These are phyloP conservation scores for Ganoderma multipileum DNA, from an alignment of 1,284 basidiomycete species.

Conservation along the genomic window DNA sequence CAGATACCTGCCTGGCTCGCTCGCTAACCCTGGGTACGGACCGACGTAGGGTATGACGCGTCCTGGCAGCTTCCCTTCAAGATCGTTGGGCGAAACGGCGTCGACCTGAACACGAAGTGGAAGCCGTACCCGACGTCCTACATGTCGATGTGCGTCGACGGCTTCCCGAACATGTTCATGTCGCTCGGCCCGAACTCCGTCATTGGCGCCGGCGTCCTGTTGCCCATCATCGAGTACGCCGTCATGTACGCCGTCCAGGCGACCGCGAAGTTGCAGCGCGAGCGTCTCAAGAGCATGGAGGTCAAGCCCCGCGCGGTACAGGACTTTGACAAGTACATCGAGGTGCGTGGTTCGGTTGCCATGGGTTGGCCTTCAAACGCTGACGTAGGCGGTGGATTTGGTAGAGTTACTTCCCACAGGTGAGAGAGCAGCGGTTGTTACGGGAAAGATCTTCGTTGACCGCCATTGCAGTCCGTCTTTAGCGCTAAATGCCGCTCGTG, in stretches of 20 bases:
- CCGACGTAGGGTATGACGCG: constrained; percentile 55
- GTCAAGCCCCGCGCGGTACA: not conserved
- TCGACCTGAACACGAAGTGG: constrained; percentile 56
- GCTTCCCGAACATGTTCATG: constrained; percentile 69
- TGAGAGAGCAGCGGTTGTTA: not conserved
- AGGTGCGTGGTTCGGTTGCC: not conserved
- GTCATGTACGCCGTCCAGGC: constrained; percentile 60
- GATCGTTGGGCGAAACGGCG: constrained; percentile 57
- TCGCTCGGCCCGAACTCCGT: constrained; percentile 61
- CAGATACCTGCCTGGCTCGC: not conserved
- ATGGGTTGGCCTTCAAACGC: not conserved
- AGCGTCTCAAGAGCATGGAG: constrained; percentile 60
- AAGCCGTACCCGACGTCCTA: constrained; percentile 62
- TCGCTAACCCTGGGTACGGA: not conserved
- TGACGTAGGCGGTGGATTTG: not conserved
- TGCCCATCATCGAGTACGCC: constrained; percentile 60
- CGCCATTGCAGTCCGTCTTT: constrained; percentile 56
- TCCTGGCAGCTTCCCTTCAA: constrained; percentile 57
- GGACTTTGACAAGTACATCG: constrained; percentile 5
- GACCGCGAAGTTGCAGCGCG: constrained; percentile 62
- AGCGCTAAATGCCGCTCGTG: constrained; percentile 66
- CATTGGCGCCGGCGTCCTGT: constrained; percentile 60
- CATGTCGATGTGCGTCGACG: constrained; percentile 59
- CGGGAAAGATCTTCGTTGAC: not conserved
- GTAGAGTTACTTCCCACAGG: constrained; percentile 21